A percentile compares a stretch with the other conserved stretches of the same genome.
phyloP scores from a whole-genome alignment of 257 asterid species.

The Solanum sejunctum region DNA sequence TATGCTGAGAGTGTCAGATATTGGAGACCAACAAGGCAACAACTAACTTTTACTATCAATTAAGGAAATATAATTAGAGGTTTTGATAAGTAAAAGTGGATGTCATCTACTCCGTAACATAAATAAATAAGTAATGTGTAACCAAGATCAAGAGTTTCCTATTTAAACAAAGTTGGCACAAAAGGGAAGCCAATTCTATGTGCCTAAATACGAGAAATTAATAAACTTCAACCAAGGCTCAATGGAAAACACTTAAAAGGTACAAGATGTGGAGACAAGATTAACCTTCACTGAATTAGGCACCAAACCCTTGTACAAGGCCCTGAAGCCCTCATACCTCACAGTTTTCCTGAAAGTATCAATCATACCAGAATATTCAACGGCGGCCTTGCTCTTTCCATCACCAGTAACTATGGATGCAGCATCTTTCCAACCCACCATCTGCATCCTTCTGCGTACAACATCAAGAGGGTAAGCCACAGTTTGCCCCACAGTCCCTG shows the following conservation, averaged over 20 bases:
- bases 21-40: background rate
- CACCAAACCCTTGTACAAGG: constrained; percentile 92
- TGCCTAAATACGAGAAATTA: background rate
- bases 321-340: constrained; percentile 74
- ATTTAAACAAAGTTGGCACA: background rate
- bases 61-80: background rate
- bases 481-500: constrained; percentile 97
- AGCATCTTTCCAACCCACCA: constrained; percentile 97
- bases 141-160: background rate
- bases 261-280: background rate
- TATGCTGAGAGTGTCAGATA: background rate
- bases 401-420: constrained; percentile 71
- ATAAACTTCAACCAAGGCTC: background rate
- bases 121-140: background rate
- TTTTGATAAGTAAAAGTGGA: background rate
- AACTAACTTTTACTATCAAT: background rate
- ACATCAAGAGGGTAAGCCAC: constrained; percentile 97
- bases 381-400: constrained; percentile 56
- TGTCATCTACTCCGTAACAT: background rate
- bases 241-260: background rate
- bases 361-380: constrained; percentile 81
- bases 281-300: constrained; percentile 98
- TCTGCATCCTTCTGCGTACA: constrained; percentile 96
- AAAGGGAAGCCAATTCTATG: background rate
- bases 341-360: constrained; percentile 96